A percentile compares a stretch with the other conserved stretches of the same genome.
These are phyloP conservation scores for Ogataea nakhonphanomensis DNA, from an alignment of 805 yeast species.

Conservation along the genomic window DNA sequence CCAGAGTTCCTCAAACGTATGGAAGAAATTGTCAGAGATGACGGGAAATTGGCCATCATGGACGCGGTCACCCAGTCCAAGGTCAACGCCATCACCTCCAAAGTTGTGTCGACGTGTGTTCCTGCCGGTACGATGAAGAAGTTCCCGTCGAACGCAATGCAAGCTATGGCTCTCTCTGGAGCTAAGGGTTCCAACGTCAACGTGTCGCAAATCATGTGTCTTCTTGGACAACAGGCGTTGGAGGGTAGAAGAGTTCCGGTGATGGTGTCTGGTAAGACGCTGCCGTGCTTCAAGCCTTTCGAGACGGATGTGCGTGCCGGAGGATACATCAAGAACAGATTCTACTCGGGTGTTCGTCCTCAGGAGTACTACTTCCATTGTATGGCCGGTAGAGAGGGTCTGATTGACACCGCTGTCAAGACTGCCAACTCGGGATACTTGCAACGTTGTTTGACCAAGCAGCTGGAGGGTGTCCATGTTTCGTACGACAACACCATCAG, in stretches of 20 bases:
- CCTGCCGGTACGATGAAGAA: slow-evolving; percentile 95
- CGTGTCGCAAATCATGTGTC: slow-evolving; percentile 98
- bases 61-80: slow-evolving; percentile 95
- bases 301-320: slow-evolving; percentile 99
- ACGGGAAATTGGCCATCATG: slow-evolving; percentile 82
- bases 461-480: slow-evolving; percentile 93
- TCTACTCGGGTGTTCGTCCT: slow-evolving; percentile 96
- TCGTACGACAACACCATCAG: slow-evolving; percentile 93
- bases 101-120: slow-evolving; percentile 89
- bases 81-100: slow-evolving; percentile 89
- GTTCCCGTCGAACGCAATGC: slow-evolving; percentile 97
- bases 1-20: slow-evolving; percentile 80
- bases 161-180: slow-evolving; percentile 98
- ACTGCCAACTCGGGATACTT: slow-evolving; percentile 97
- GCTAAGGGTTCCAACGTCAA: slow-evolving; percentile 99
- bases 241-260: slow-evolving; percentile 99
- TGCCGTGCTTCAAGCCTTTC: slow-evolving; percentile 93
- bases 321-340: slow-evolving; percentile 95
- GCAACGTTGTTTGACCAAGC: slow-evolving; percentile 97
- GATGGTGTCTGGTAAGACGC: slow-evolving; percentile 96
- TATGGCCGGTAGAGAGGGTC: slow-evolving; percentile 99
- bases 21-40: slow-evolving; percentile 94
- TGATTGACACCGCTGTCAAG: slow-evolving; percentile 98
- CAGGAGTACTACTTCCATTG: slow-evolving; percentile 99
- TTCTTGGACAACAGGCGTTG: slow-evolving; percentile 96